Evolutionary conservation across 192 early-diverging fungal species (phyloP), one percentile per base, ranked within the genome.

Genomic region (Mortierella antarctica): DNA sequence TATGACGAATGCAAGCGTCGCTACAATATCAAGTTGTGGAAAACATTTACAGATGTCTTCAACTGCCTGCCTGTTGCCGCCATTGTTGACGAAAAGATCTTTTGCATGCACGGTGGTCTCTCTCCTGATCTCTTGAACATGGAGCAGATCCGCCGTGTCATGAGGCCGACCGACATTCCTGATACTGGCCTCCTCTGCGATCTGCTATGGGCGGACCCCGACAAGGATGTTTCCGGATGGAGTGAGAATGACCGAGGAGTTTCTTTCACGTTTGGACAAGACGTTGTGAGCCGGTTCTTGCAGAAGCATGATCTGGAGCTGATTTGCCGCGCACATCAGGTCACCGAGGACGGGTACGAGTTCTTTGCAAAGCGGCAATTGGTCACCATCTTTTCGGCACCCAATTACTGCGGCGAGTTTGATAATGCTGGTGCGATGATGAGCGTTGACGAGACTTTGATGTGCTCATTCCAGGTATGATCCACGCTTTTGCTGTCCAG

Each of bases 1-100:
- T 99, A 97, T 82, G 94, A 99, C 75, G 97, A 99, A 83, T 99
- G 97, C 84, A 98, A 98, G 79, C 87, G 97, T 77, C 87, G 97
- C 65, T 98, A 98, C 86, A 98, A 99, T 86, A 97, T 98, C 87
- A 97, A 97, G 86, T 85, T 99, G 65, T 99, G 97, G 97, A 99
- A 99, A 85, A 97, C 95, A 7, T 99, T 99, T 70, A 99, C 96
- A 13, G 97, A 99, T 85, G 97, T 96, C 81, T 99, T 99, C 88
- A 99, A 99, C 85, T 99, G 97, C 68, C 87, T 99, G 44, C 97
- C 97, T 13, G 97, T 99, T 73, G 96, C 97, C 12, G 97, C 97
- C 39, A 94, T 99, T 65, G 94, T 99, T 68, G 97, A 98, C 79
- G 97, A 98, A 84, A 98, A 98, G 85, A 99, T 99, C 72, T 97